Evolutionary conservation across 2,329 filamentous ascomycete species (phyloP).

Genomic region (Aureobasidium sp.): DNA sequence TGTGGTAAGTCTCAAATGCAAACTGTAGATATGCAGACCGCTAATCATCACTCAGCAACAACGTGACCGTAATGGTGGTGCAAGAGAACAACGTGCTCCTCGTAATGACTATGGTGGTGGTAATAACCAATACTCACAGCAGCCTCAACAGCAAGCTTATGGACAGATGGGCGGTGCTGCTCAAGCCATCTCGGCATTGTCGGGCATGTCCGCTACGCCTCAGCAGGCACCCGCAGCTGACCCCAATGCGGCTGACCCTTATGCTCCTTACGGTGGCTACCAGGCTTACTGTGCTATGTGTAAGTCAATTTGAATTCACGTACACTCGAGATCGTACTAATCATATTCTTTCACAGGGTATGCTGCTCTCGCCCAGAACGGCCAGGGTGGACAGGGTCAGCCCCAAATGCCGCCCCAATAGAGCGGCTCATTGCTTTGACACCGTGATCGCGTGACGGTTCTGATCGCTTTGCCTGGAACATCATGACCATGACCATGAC

Average conservation of each 20-base stretch:
- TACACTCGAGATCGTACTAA: not conserved
- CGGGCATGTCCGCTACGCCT: constrained; percentile 15
- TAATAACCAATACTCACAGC: constrained; percentile 22
- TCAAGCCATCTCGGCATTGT: constrained; percentile 12
- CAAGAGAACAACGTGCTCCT: constrained; percentile 15
- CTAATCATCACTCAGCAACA: constrained; percentile 12
- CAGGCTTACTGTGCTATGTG: constrained; percentile 71
- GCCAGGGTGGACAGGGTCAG: constrained; percentile 24
- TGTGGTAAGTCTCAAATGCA: constrained; percentile 35
- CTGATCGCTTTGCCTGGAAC: constrained; percentile 1
- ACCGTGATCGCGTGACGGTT: constrained; percentile 11
- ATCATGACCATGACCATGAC: not conserved
- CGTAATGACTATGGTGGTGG: constrained; percentile 24
- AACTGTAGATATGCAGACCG: not conserved
- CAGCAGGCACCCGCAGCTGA: constrained; percentile 41
- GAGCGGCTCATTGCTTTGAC: constrained; percentile 1
- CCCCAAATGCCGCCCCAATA: constrained; percentile 12
- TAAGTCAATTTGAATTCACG: constrained; percentile 22
- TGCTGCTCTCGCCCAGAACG: constrained; percentile 53
- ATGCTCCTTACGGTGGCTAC: constrained; percentile 76
- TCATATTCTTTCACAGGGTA: constrained; percentile 33
- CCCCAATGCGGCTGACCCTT: constrained; percentile 43
- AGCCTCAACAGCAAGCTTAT: constrained; percentile 31
- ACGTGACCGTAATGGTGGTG: constrained; percentile 15
- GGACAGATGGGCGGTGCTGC: constrained; percentile 13